Base-by-base conservation (phyloP, 225 moss, liverwort and hornwort genomes). In the Polytrichum commune region DNA sequence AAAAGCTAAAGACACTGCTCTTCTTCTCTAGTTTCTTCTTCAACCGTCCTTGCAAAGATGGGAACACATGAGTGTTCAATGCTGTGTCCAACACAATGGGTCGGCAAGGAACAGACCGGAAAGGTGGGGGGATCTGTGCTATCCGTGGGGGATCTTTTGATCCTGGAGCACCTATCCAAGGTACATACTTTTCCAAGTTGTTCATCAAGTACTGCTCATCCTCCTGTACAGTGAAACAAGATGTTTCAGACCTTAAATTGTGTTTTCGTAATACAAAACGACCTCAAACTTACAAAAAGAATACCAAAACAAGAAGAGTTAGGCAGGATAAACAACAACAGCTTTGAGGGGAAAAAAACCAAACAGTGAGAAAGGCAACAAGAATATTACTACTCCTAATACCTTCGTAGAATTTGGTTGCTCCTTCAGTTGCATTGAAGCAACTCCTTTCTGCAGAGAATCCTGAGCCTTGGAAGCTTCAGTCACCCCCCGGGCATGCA, bases 21-120 rank as follows among this genome's bases (percentile, higher is more conserved):
- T 60, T 91, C 77, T 87, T 86, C 75, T 97, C 94, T 71, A 86
- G 70, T 61, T 72, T 82, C 79, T 92, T 94, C 71, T 84, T 85
- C 78, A 88, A 73, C 54, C 97, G 81, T 67, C 80, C 91, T 80
- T 90, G 88, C 86, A 97, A 75, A 35, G 93, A 87, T 63, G 97
- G 97, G 64, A 97, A 97, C 66, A 83, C 76, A n/a, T 92, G 83
- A 0, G 84, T 75, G 60, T 74, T 80, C 38, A 91, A 86, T 1
- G 97, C 94, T 32, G 94, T 94, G 77, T 97, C 97, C 74, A 97
- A 78, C 65, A 97, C 86, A 70, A 94, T 90, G 29, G 97, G 97
- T 60, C 91, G 85, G 76, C 97, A 97, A 27, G 97, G 92, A 72
- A 97, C 92, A 55, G 92, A 86, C 71, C 87, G 85, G 73, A 97